phyloP scores from a whole-genome alignment of 2,329 filamentous ascomycete species.

The Fusarium redolens region DNA sequence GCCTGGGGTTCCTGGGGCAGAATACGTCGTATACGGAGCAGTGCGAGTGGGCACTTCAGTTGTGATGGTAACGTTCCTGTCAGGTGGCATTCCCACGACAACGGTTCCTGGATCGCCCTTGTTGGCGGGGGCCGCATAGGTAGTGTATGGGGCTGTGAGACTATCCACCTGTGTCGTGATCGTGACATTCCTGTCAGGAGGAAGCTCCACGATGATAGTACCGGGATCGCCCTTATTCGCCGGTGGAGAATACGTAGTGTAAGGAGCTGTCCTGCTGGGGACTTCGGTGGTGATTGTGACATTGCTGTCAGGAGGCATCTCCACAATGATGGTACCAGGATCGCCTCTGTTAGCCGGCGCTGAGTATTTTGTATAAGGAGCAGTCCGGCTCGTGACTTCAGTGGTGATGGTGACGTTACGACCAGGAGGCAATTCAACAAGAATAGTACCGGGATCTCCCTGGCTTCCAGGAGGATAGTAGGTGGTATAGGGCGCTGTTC shows the following conservation, averaged over 20 bases:
- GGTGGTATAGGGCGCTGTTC: conserved; percentile 14
- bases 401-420: conserved; percentile 12
- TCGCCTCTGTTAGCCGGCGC: conserved; percentile 4
- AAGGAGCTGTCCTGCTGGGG: background rate
- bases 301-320: conserved; percentile 1
- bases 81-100: conserved; percentile 5
- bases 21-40: conserved; percentile 11
- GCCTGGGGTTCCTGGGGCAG: conserved; percentile 3
- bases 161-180: conserved; percentile 1
- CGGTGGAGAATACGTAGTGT: background rate
- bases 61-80: conserved; percentile 20
- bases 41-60: background rate
- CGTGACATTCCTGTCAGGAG: conserved; percentile 3
- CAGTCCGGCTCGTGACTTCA: background rate
- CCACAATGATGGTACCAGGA: conserved; percentile 12
- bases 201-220: conserved; percentile 11
- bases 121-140: background rate
- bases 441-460: conserved; percentile 8
- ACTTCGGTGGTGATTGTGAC: background rate
- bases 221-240: conserved; percentile 3
- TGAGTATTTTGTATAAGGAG: conserved; percentile 11
- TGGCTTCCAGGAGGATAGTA: background rate
- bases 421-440: conserved; percentile 8
- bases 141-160: conserved; percentile 2
- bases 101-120: conserved; percentile 16